Base-by-base conservation (phyloP, 2,329 filamentous ascomycete genomes). In the Botrytis medusae region DNA sequence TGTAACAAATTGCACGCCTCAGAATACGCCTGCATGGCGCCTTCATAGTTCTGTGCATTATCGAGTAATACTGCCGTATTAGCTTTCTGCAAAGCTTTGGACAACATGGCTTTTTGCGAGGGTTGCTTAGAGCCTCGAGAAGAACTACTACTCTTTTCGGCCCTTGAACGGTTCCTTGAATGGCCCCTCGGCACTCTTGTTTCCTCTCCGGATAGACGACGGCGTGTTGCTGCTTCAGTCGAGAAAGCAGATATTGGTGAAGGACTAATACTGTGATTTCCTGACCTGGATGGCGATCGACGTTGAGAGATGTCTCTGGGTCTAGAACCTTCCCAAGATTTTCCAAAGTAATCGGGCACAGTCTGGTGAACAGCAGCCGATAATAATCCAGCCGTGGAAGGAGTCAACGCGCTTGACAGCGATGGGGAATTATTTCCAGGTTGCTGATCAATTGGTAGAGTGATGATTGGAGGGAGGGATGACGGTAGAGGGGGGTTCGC, bases 41-140 rank as follows among this genome's bases (percentile, higher is more conserved):
- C 94, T 81, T 95, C 93, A 76, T 96, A 95, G 80, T 98, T 97
- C 79, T 96, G 93, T 22, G 94, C 94, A 87, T 98, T 98, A 83
- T 99, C 96, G 59, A 99, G 88, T 77, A 98, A 88, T 40, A 99
- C 96, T 34, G 96, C 96, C 20, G 93, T 95, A 80, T 99, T 98
- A 68, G 96, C 96, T 83, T 98, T 97, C 81, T 97, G 92, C 72
- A 99, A 85, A 0, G 96, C 96, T 78, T 93, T 93, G n/a, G 95
- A 97, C 51, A 99, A 87, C 95, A 98, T 98, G 18, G 91, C 93
- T 85, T 98, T 98, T 81, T 98, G 92, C 1, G 92, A 94, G 22
- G 89, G 89, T n/a, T 83, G 83, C 75, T 86, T 83, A 79, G 78
- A 79, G 64, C 76, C 77, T 64, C 77, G 77, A 51, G 81, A 81